Evolutionary conservation across 495 filamentous ascomycete genomes (phyloP), one percentile per base, ranked within the genome.

Genomic region (Sporormia fimetaria): DNA sequence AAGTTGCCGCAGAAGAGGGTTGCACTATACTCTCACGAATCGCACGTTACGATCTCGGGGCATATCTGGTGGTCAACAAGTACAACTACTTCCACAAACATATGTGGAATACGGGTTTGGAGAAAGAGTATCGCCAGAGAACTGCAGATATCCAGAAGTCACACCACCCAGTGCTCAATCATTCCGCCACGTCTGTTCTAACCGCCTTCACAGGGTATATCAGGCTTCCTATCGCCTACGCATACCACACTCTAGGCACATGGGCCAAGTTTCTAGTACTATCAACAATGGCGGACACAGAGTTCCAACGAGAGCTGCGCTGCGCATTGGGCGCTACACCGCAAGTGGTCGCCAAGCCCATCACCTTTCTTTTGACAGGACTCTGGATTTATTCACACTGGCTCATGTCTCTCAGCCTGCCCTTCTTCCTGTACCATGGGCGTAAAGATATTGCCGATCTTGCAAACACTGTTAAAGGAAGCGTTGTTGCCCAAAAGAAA

Each of bases 231-330:
- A 20, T 57, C 25, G 47, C 38, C 0, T 45, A 37, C 12, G n/a
- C 61, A 1, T 67, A 68, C 41, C 67, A 70, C 45, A 51, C 38
- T 11, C 33, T 70, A 5, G 65, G 65, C 4, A 51, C 54, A 4
- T 47, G 53, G 6, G 52, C 68, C 57, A 77, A 77, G 42, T 76
- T 75, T 51, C 49, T 69, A 16, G 58, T 71, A 6, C 61, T 74
- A 35, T 66, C 73, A 16, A 37, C 69, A 12, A 57, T 74, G 18
- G 73, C 72, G 6, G 73, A 77, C 51, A 64, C 68, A 6, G 73
- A 77, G 42, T 75, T 71, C 49, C 73, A 77, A 43, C 57, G 73
- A 33, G 73, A 77, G 35, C 61, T 75, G 34, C 57, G 72, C 9
- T 69, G 68, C 52, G 62, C 69, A 27, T 56, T 67, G n/a, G 45